These are phyloP conservation scores for Phytophthora pisi DNA, from an alignment of 352 stramenopile genomes.

Conservation along the genomic window DNA sequence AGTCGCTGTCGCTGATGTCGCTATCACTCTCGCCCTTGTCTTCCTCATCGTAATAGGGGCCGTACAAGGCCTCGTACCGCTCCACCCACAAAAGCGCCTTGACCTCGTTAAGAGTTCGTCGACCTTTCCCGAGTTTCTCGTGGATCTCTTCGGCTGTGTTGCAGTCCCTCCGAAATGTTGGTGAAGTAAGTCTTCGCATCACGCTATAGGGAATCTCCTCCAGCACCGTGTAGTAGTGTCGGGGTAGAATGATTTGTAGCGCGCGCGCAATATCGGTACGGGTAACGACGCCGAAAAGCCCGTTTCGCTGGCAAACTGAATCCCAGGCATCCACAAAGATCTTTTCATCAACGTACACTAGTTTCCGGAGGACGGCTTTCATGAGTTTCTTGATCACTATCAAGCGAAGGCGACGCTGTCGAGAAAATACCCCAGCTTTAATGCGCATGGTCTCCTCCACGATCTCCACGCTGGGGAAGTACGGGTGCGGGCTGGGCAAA, in stretches of 20 bases:
- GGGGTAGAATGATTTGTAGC: slow-evolving; percentile 44
- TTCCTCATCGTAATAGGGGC: slow-evolving; percentile 24
- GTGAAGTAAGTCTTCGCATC: slow-evolving; percentile 22
- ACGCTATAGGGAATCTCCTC: slow-evolving; percentile 15
- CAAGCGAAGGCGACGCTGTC: slow-evolving; percentile 45
- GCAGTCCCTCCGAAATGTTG: slow-evolving; percentile 26
- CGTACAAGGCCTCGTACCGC: slow-evolving; percentile 40
- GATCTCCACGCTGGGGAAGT: slow-evolving; percentile 50
- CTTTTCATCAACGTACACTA: slow-evolving; percentile 50
- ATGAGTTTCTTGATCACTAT: slow-evolving; percentile 57
- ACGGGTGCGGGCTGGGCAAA: slow-evolving; percentile 46
- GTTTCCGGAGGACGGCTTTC: slow-evolving; percentile 39
- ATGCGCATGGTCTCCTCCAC: slow-evolving; percentile 44
- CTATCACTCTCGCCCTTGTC: slow-evolving; percentile 15
- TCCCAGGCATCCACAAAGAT: slow-evolving; percentile 50
- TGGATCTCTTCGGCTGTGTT: slow-evolving; percentile 36
- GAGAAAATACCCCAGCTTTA: slow-evolving; percentile 41
- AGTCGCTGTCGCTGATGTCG: slow-evolving; percentile 16
- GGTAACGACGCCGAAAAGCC: slow-evolving; percentile 40
- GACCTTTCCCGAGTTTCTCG: slow-evolving; percentile 23
- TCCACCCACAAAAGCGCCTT: slow-evolving; percentile 57
- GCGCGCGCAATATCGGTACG: slow-evolving; percentile 39
- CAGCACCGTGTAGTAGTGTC: slow-evolving; percentile 46
- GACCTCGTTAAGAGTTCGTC: slow-evolving; percentile 29
- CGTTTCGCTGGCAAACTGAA: slow-evolving; percentile 46